phyloP scores from a whole-genome alignment of 2,329 filamentous ascomycete species.

The Diaporthe humulicola region DNA sequence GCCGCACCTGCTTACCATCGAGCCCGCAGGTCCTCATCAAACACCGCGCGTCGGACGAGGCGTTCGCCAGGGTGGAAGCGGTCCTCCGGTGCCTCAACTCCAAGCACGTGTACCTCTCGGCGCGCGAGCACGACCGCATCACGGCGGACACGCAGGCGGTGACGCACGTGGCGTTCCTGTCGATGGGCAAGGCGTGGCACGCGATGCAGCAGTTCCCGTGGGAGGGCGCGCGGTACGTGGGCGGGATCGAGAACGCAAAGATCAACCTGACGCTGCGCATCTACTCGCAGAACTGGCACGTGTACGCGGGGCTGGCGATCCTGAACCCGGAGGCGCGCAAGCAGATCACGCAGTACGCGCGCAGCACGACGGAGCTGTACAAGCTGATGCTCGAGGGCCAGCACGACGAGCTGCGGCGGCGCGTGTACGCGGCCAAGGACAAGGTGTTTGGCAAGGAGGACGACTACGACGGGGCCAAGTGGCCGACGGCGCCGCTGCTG shows the following conservation, averaged over 20 bases:
- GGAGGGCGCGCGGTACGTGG: conserved; percentile 95
- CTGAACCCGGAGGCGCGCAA: conserved; percentile 92
- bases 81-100: conserved; percentile 88
- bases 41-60: conserved; percentile 85
- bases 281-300: conserved; percentile 99
- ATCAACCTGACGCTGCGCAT: conserved; percentile 98
- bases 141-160: conserved; percentile 98
- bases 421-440: conserved; percentile 76
- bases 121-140: conserved; percentile 92
- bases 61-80: conserved; percentile 82
- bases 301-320: conserved; percentile 97
- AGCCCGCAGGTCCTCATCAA: conserved; percentile 82
- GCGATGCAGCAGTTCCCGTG: conserved; percentile 96
- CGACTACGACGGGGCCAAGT: conserved; percentile 56
- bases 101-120: conserved; percentile 88
- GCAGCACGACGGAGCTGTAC: conserved; percentile 92
- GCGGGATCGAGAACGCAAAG: conserved; percentile 98
- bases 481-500: conserved; percentile 76
- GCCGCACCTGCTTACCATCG: not conserved
- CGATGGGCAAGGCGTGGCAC: conserved; percentile 98
- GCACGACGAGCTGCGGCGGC: conserved; percentile 76
- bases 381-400: conserved; percentile 96
- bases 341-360: conserved; percentile 95
- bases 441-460: conserved; percentile 83
- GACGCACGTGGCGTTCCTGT: conserved; percentile 95